phyloP scores from a whole-genome alignment of 495 filamentous ascomycete species.

The Chaetomium fimeti region DNA sequence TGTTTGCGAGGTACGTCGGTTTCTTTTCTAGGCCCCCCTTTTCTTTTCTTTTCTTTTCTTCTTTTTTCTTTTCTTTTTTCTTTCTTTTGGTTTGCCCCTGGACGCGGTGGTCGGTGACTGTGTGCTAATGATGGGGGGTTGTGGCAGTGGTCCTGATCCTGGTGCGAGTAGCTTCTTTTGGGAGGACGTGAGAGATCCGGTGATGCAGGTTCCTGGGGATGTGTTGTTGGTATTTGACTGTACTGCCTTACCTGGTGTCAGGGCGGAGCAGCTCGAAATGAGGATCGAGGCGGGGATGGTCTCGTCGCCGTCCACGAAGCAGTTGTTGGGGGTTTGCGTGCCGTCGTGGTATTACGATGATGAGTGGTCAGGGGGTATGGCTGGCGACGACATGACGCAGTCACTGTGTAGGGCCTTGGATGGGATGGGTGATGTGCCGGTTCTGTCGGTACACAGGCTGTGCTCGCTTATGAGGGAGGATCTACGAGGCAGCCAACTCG shows the following conservation, averaged over 20 bases:
- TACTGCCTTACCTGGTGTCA: constrained; percentile 11
- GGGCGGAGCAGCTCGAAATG: constrained; percentile 17
- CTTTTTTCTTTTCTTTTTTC: background rate
- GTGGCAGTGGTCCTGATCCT: background rate
- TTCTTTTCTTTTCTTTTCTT: background rate
- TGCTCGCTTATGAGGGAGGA: constrained; percentile 32
- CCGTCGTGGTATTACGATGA: background rate
- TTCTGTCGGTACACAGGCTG: constrained; percentile 30
- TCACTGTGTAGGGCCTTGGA: constrained; percentile 27
- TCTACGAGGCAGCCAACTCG: constrained; percentile 18
- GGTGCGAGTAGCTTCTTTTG: constrained; percentile 28
- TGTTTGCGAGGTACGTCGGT: constrained; percentile 26
- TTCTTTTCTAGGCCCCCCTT: no score
- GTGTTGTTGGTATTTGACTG: constrained; percentile 34
- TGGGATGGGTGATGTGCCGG: background rate
- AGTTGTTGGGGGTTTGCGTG: constrained; percentile 31
- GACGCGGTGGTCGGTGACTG: background rate
- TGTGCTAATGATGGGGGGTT: background rate
- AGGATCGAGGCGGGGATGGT: constrained; percentile 24
- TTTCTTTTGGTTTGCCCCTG: background rate
- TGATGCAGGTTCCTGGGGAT: constrained; percentile 28
- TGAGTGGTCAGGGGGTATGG: background rate
- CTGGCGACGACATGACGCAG: constrained; percentile 21
- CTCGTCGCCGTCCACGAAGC: constrained; percentile 25
- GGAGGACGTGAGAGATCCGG: constrained; percentile 34